Conservation (phyloP, 352 stramenopile species). For the Ophiocytium majus region DNA sequence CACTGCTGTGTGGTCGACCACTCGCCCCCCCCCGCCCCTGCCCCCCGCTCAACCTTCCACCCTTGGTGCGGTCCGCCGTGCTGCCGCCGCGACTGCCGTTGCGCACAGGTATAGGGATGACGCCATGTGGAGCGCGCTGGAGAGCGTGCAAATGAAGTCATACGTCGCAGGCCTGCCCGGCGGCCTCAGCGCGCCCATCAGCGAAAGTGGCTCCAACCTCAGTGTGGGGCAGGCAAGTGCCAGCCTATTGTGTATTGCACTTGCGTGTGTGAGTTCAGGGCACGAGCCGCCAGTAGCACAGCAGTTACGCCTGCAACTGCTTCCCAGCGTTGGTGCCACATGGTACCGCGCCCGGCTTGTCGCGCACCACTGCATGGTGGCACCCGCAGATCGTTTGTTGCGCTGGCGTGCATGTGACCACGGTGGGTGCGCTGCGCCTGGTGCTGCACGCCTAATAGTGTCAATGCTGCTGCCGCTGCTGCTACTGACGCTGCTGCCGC, state of each 20-base stretch:
- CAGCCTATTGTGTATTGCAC: neutral
- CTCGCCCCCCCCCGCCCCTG: no score
- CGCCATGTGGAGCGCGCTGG: slow-evolving; percentile 41
- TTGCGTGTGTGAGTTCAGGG: neutral
- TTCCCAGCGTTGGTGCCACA: neutral
- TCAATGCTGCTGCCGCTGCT: neutral
- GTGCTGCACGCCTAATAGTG: no score
- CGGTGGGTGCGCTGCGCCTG: no score
- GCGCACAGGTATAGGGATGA: slow-evolving; percentile 35
- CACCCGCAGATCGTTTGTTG: no score
- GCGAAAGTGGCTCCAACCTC: slow-evolving; percentile 42
- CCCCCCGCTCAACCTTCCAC: no score
- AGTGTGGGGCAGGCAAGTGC: slow-evolving; percentile 19
- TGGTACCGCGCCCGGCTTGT: neutral
- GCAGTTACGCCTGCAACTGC: neutral
- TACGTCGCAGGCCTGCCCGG: slow-evolving; percentile 30
- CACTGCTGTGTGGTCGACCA: no score
- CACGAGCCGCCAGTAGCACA: neutral
- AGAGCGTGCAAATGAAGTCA: slow-evolving; percentile 51
- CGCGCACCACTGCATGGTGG: neutral
- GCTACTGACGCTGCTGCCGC: neutral
- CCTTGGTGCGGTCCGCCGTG: no score
- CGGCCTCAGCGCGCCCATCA: slow-evolving; percentile 38
- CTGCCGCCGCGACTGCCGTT: no score
- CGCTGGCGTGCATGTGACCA: no score